Percentiles rank a stretch among this genome's conserved stretches.
Evolutionary conservation across 2,329 filamentous ascomycete genomes (phyloP).

Genomic region (Paecilomyces dactylethromorphus): DNA sequence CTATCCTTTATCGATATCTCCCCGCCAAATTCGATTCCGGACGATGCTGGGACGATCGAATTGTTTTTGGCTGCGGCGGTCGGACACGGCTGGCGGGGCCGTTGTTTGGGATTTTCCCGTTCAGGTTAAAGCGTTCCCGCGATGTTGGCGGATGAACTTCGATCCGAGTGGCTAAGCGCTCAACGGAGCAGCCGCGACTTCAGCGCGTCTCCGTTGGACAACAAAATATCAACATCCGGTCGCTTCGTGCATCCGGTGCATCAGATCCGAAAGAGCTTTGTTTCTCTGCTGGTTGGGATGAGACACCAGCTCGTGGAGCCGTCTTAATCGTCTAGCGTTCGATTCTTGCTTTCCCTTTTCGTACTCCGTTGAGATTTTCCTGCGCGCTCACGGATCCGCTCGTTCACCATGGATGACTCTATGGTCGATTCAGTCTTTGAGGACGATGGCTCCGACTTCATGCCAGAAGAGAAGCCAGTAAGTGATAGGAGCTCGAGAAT

Average conservation of each 20-base stretch:
- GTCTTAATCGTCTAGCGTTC: not conserved
- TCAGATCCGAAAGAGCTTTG: not conserved
- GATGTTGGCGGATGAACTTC: conserved; percentile 14
- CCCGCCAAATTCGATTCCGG: not conserved
- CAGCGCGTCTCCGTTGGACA: conserved; percentile 7
- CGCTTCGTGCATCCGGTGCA: not conserved
- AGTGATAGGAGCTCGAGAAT: conserved; percentile 11
- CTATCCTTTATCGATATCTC: too few species aligned
- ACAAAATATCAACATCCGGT: conserved; percentile 3
- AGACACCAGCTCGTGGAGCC: not conserved
- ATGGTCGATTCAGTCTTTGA: conserved; percentile 58
- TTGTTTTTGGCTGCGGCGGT: not conserved
- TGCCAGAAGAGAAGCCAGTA: conserved; percentile 48
- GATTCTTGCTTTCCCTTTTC: not conserved
- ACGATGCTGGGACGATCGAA: not conserved
- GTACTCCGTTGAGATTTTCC: conserved; percentile 1
- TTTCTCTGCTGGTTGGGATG: not conserved
- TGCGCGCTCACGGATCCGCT: not conserved
- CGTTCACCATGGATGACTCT: conserved; percentile 24
- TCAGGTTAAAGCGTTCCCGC: conserved; percentile 13
- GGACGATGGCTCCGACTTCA: conserved; percentile 49
- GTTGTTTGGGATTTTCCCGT: conserved; percentile 28
- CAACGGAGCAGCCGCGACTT: conserved; percentile 8
- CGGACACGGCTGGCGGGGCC: not conserved
- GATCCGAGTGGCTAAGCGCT: conserved; percentile 16